A percentile compares a stretch with the other conserved stretches of the same genome.
These are phyloP conservation scores for Penicillium cataractarum DNA, from an alignment of 495 filamentous ascomycete genomes.

Conservation along the genomic window DNA sequence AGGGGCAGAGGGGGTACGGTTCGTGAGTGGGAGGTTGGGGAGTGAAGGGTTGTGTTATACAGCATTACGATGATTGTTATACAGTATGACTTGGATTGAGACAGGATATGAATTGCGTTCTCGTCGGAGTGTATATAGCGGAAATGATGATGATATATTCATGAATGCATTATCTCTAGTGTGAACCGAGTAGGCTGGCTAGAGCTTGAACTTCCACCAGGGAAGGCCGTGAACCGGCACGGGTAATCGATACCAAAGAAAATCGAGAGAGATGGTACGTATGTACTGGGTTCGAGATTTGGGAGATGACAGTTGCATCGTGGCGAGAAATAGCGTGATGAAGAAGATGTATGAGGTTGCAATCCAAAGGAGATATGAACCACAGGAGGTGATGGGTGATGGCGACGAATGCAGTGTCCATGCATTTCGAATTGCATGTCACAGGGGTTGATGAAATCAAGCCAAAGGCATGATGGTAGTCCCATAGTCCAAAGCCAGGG, in stretches of 20 bases:
- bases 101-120: neutral
- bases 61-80: neutral
- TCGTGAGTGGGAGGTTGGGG: neutral
- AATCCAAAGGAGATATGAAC: too few species aligned
- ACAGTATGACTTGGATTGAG: neutral
- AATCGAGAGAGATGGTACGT: neutral
- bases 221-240: neutral
- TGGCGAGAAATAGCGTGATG: neutral
- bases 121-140: neutral
- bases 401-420: neutral
- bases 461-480: neutral
- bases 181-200: neutral
- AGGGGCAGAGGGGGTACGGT: constrained; percentile 12
- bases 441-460: neutral
- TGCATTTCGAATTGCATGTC: neutral
- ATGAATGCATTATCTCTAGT: constrained; percentile 8
- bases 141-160: constrained; percentile 6
- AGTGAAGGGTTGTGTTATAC: neutral
- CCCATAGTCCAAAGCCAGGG: neutral
- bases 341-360: neutral
- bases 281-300: neutral
- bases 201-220: neutral
- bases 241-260: too few species aligned
- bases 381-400: neutral
- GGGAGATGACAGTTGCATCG: neutral